Evolutionary conservation across 371 early-diverging fungal species (phyloP).

Genomic region (Lichtheimia corymbifera): DNA sequence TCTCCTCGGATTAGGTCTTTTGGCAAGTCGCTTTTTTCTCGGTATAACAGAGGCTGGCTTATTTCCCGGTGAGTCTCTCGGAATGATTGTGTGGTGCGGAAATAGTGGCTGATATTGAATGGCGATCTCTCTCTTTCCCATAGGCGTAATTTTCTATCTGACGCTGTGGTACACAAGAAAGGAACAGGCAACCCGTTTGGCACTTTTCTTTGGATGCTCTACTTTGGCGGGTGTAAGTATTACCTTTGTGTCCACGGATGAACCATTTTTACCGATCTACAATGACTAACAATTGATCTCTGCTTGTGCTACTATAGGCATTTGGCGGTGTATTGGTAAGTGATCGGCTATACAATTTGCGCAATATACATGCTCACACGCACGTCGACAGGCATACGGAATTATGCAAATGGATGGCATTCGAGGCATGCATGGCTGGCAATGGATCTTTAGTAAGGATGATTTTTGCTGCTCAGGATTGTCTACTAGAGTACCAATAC

Average conservation of each 20-base stretch:
- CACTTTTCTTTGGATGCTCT: slow-evolving; percentile 66
- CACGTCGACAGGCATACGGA: slow-evolving; percentile 46
- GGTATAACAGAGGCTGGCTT: slow-evolving; percentile 57
- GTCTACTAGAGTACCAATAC: no score
- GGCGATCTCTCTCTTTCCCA: no score
- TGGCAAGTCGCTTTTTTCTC: slow-evolving; percentile 67
- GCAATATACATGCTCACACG: neutral
- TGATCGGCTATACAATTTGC: neutral
- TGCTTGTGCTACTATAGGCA: slow-evolving; percentile 27
- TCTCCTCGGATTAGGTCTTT: slow-evolving; percentile 31
- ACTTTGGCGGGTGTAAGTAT: slow-evolving; percentile 67
- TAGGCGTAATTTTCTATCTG: slow-evolving; percentile 49
- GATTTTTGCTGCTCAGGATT: no score
- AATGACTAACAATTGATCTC: slow-evolving; percentile 9
- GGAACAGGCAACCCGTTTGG: slow-evolving; percentile 77
- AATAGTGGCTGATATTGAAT: no score
- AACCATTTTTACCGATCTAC: neutral
- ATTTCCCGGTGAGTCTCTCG: neutral
- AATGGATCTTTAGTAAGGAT: slow-evolving; percentile 58
- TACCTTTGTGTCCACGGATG: neutral
- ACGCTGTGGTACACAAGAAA: slow-evolving; percentile 51
- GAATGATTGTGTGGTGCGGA: no score
- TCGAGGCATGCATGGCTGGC: slow-evolving; percentile 50
- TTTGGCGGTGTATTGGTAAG: slow-evolving; percentile 54
- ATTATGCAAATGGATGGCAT: slow-evolving; percentile 63